Conservation (phyloP, 2,329 filamentous ascomycete species). For the Arthrinium phaeospermum region DNA sequence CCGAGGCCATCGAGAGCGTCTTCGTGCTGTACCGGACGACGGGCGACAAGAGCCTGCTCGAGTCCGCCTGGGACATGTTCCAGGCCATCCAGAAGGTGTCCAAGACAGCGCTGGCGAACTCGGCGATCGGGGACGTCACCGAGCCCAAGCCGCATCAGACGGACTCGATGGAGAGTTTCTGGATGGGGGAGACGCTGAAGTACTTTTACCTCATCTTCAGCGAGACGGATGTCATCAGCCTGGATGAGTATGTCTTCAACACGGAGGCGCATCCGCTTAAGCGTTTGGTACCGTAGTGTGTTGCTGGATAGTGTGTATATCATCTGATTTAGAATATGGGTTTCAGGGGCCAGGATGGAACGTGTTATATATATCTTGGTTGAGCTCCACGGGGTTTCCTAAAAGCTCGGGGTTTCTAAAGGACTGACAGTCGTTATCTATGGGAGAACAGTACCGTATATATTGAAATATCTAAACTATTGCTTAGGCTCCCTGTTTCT, state of each 20-base stretch:
- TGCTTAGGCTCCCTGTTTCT: no score
- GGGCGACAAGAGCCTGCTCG: slow-evolving; percentile 67
- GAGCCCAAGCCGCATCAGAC: slow-evolving; percentile 46
- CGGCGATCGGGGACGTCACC: slow-evolving; percentile 63
- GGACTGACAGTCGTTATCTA: neutral
- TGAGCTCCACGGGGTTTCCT: neutral
- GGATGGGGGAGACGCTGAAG: slow-evolving; percentile 27
- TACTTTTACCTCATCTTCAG: slow-evolving; percentile 27
- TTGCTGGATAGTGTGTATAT: neutral
- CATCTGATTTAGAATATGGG: neutral
- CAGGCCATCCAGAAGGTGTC: slow-evolving; percentile 65
- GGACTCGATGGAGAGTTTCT: slow-evolving; percentile 30
- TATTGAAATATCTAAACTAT: no score
- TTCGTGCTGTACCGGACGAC: slow-evolving; percentile 80
- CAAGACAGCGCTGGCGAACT: slow-evolving; percentile 65
- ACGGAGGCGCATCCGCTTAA: slow-evolving; percentile 25
- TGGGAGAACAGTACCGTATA: no score
- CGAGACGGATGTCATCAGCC: slow-evolving; percentile 22
- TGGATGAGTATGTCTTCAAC: slow-evolving; percentile 27
- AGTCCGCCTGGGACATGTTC: slow-evolving; percentile 79
- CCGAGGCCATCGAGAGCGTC: slow-evolving; percentile 81
- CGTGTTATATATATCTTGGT: neutral
- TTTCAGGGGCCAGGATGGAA: no score
- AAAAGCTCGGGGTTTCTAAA: no score
- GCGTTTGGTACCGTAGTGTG: neutral